A percentile compares a stretch with the other conserved stretches of the same genome.
These are phyloP conservation scores for Penicillium bialowiezense DNA, from an alignment of 495 filamentous ascomycete genomes.

Conservation along the genomic window DNA sequence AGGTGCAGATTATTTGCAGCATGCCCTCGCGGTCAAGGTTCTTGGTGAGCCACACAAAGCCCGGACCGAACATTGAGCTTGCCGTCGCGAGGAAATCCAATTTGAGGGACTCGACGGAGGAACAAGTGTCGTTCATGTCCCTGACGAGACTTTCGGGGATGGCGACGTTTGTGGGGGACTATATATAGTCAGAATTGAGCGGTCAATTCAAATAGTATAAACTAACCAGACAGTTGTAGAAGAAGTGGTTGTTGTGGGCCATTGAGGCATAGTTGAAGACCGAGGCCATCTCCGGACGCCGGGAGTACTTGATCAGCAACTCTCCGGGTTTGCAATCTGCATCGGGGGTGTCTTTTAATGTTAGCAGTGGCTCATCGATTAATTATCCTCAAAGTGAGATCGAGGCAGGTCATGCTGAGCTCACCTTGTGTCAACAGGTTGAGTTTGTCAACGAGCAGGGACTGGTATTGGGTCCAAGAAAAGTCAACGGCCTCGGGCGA, in stretches of 20 bases:
- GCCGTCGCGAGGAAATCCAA: conserved; percentile 78
- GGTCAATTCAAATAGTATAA: background rate
- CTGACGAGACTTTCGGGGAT: conserved; percentile 48
- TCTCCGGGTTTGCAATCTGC: conserved; percentile 56
- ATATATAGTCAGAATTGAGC: conserved; percentile 7
- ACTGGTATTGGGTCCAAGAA: conserved; percentile 82
- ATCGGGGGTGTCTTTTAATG: conserved; percentile 49
- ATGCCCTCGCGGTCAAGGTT: conserved; percentile 45
- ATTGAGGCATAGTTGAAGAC: conserved; percentile 95
- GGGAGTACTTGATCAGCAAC: conserved; percentile 72
- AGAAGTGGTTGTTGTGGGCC: conserved; percentile 95
- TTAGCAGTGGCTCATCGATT: background rate
- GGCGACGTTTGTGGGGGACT: conserved; percentile 47
- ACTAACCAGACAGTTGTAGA: conserved; percentile 70
- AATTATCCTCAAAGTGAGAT: background rate
- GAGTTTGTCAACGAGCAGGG: conserved; percentile 66
- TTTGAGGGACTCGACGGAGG: conserved; percentile 76
- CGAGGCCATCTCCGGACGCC: conserved; percentile 69
- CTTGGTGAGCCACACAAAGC: conserved; percentile 91
- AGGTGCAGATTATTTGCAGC: conserved; percentile 80
- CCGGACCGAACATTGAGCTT: conserved; percentile 89
- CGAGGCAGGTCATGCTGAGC: conserved; percentile 15
- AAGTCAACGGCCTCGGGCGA: conserved; percentile 63
- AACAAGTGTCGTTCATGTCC: conserved; percentile 64
- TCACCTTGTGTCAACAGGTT: conserved; percentile 71